Conservation (phyloP, 1,139 yeast species). For the Blastobotrys capitulatus region DNA sequence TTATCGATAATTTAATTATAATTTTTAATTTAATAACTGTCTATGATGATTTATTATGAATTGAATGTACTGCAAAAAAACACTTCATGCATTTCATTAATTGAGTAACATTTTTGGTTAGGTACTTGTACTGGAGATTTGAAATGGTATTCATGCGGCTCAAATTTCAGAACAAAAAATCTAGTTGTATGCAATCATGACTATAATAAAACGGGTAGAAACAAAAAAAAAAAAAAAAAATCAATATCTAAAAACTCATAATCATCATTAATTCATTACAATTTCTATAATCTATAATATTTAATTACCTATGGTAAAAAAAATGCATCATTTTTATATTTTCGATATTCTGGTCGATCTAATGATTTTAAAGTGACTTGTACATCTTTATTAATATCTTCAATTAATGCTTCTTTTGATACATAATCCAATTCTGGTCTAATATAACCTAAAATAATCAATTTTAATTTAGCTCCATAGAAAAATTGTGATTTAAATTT, state of each 20-base stretch:
- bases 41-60: no score
- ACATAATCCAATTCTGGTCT: constrained; percentile 89
- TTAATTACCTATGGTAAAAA: constrained; percentile 10
- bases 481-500: constrained; percentile 53
- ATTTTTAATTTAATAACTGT: neutral
- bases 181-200: no score
- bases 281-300: neutral
- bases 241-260: no score
- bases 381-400: constrained; percentile 79
- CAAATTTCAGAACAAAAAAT: no score
- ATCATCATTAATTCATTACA: neutral
- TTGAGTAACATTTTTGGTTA: no score
- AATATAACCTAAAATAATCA: constrained; percentile 76
- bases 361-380: constrained; percentile 54
- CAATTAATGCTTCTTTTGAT: constrained; percentile 77
- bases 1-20: neutral
- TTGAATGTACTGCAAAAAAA: no score
- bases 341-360: constrained; percentile 33
- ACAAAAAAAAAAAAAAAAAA: neutral
- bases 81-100: no score
- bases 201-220: neutral
- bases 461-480: constrained; percentile 73
- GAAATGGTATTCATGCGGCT: no score
- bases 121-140: no score
- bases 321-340: constrained; percentile 23